phyloP scores from a whole-genome alignment of 371 early-diverging fungal species.

The Vittaforma corneae region DNA sequence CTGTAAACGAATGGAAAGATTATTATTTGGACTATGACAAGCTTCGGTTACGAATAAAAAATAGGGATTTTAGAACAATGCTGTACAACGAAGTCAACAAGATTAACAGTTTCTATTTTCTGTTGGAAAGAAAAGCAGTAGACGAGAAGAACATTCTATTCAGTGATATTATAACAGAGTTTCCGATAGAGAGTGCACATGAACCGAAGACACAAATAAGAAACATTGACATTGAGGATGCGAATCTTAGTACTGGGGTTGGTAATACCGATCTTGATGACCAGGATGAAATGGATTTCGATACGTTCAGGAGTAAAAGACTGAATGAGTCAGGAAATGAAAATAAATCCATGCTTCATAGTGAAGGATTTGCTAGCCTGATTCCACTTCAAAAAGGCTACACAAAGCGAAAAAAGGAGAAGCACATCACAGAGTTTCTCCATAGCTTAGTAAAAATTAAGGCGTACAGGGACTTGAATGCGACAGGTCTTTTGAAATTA shows the following conservation, averaged over 20 bases:
- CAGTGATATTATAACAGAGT: constrained; percentile 4
- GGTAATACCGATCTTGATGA: not conserved
- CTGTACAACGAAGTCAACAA: constrained; percentile 39
- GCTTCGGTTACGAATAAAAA: constrained; percentile 5
- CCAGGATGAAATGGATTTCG: not conserved
- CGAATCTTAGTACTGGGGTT: not conserved
- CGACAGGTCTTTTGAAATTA: constrained; percentile 49
- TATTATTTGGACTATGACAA: constrained; percentile 52
- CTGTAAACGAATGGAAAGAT: constrained; percentile 55
- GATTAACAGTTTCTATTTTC: constrained; percentile 49
- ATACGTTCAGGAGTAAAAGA: not conserved
- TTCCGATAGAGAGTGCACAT: not conserved
- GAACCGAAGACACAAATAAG: not conserved
- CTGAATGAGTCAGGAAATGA: not conserved
- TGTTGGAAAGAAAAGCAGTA: constrained; percentile 46
- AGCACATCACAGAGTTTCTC: constrained; percentile 49
- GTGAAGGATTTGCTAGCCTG: not conserved
- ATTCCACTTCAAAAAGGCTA: constrained; percentile 22
- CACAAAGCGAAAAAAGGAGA: constrained; percentile 40
- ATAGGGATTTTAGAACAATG: constrained; percentile 22
- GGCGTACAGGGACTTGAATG: constrained; percentile 53
- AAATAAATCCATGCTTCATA: too few relatives aligned
- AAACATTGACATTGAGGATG: not conserved
- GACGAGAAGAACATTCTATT: constrained; percentile 42
- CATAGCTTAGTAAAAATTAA: constrained; percentile 48